Evolutionary conservation across 805 yeast species (phyloP).

Genomic region (Deakozyma indianensis): DNA sequence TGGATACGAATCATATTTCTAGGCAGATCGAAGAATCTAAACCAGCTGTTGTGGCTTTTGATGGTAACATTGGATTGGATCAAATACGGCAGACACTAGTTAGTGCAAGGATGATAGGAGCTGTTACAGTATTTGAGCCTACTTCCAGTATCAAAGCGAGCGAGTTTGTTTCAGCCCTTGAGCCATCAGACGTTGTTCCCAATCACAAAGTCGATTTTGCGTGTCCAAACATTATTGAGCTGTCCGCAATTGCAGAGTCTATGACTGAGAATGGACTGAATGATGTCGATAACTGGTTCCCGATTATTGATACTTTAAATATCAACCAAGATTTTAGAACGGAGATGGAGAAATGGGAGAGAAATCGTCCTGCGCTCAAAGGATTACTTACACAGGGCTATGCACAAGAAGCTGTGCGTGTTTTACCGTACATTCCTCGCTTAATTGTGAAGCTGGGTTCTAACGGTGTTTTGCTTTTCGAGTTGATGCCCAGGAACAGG

Average conservation of each 20-base stretch:
- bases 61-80: constrained; percentile 46
- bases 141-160: constrained; percentile 56
- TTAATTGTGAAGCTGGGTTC: constrained; percentile 54
- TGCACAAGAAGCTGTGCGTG: constrained; percentile 51
- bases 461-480: constrained; percentile 40
- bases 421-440: constrained; percentile 62
- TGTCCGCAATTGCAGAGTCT: constrained; percentile 22
- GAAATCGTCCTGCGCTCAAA: constrained; percentile 14
- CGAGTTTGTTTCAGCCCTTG: constrained; percentile 24
- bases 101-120: constrained; percentile 13
- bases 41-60: constrained; percentile 44
- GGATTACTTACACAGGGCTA: constrained; percentile 20
- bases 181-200: constrained; percentile 32
- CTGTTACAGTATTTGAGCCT: constrained; percentile 51
- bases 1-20: constrained; percentile 29
- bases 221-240: constrained; percentile 61
- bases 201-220: constrained; percentile 28
- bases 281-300: constrained; percentile 61
- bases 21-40: constrained; percentile 25
- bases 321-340: constrained; percentile 33
- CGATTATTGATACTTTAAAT: constrained; percentile 46
- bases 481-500: constrained; percentile 14
- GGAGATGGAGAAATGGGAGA: constrained; percentile 24
- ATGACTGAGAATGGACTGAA: constrained; percentile 37
- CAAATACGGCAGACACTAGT: constrained; percentile 26